phyloP scores from a whole-genome alignment of 345 rosid genomes.

The Eucalyptus erythrocorys region DNA sequence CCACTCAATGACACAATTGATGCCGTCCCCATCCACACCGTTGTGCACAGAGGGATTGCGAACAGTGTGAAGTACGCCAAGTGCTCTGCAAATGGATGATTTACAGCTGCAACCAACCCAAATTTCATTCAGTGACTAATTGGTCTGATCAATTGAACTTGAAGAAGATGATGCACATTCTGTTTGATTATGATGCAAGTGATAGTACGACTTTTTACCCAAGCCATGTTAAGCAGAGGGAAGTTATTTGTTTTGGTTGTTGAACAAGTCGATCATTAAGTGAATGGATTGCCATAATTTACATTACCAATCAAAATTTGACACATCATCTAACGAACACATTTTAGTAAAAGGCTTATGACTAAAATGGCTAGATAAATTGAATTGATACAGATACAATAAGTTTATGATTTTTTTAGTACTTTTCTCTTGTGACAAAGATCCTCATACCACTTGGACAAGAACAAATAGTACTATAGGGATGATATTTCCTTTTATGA shows the following conservation, averaged over 20 bases:
- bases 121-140: background rate
- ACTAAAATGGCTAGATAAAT: too few relatives aligned
- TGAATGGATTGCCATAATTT: background rate
- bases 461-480: background rate
- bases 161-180: background rate
- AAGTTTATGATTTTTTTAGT: too few relatives aligned
- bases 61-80: constrained; percentile 11
- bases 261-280: background rate
- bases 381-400: too few relatives aligned
- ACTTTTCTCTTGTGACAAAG: background rate
- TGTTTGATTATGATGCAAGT: background rate
- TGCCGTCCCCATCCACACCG: background rate
- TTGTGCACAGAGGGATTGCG: background rate
- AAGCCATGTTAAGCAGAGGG: background rate
- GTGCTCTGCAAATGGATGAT: constrained; percentile 23
- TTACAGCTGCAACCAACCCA: constrained; percentile 12
- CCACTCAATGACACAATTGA: background rate
- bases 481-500: background rate
- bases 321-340: background rate
- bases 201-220: background rate
- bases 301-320: background rate
- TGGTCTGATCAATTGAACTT: background rate
- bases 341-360: background rate
- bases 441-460: background rate
- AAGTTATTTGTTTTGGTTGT: background rate